Base-by-base conservation (phyloP, 2,329 filamentous ascomycete species). In the Allantophomopsis lycopodina region DNA sequence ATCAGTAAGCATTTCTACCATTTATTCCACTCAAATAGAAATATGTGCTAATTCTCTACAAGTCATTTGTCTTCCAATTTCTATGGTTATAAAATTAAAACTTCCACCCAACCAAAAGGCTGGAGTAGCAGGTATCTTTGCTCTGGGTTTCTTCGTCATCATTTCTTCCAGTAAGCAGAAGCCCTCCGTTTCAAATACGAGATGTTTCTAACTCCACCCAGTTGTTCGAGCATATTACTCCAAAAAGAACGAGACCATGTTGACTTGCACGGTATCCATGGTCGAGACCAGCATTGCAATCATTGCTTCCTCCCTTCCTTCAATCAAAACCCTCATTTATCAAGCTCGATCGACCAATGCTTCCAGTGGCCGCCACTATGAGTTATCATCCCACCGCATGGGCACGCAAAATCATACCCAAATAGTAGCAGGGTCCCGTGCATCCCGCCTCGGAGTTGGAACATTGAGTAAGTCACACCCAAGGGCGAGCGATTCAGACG, bases 271-370 rank as follows among this genome's bases (percentile, higher is more conserved):
- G 1, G 56, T 60, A 14, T 58, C 55, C 4, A 60, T 60, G 56
- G 48, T 59, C n/a, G 57, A 60, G 38, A 57, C 56, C 0, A 48
- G 59, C 4, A 55, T 63, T 7, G 58, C 61, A 1, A 61, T 63
- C 28, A 62, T 63, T 8, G 58, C 59, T 2, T 53, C 56, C 43
- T 47, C 35, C 41, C 41, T 14, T 28, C 23, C 23, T 12, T 28
- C 23, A 3, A 28, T 28, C 23, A 28, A 28, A 28, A 28, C 23
- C 23, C 23, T 28, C 23, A 28, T 28, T 28, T 28, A 28, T 12
- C 39, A 17, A 14, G 45, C 28, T 21, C 45, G 28, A 23, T 43
- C 20, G 37, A 41, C 12, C 34, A 44, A 32, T 15, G 20, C 40
- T 2, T 36, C 36, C 20, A 32, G 30, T 21, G 41, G 37, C 5